Percentiles rank a stretch among this genome's conserved stretches.
Conservation (phyloP, 225 moss, liverwort and hornwort genomes). For the Marchantia polymorpha region DNA sequence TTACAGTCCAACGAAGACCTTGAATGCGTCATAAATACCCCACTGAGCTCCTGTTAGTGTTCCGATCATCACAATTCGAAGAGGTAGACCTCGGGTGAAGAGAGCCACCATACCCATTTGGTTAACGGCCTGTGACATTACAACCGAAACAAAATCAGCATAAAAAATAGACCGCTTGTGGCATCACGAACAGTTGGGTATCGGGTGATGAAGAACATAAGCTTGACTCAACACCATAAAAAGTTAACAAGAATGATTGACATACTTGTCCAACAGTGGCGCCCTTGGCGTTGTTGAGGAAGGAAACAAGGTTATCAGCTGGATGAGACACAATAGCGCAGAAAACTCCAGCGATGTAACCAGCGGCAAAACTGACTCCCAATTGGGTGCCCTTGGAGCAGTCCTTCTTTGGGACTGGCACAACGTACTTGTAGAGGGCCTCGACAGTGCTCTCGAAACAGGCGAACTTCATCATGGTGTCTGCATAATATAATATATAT, state of each 20-base stretch:
- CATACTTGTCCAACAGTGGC: slow-evolving; percentile 63
- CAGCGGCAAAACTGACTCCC: slow-evolving; percentile 78
- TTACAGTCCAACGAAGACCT: slow-evolving; percentile 56
- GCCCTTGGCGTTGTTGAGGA: slow-evolving; percentile 74
- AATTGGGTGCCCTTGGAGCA: slow-evolving; percentile 74
- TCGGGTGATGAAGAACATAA: not conserved
- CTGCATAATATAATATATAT: slow-evolving; percentile 27
- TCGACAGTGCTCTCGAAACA: slow-evolving; percentile 83
- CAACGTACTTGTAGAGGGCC: slow-evolving; percentile 65
- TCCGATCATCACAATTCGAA: slow-evolving; percentile 84
- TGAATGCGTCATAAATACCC: slow-evolving; percentile 75
- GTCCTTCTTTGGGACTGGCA: slow-evolving; percentile 62
- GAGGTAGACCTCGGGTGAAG: slow-evolving; percentile 79
- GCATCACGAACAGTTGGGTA: not conserved
- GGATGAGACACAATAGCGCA: slow-evolving; percentile 92
- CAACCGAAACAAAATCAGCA: not conserved
- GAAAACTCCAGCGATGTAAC: slow-evolving; percentile 86
- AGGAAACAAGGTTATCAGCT: slow-evolving; percentile 91
- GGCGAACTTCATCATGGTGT: slow-evolving; percentile 97
- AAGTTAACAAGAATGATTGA: not conserved
- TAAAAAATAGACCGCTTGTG: not conserved
- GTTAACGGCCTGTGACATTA: slow-evolving; percentile 49
- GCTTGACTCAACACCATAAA: not conserved
- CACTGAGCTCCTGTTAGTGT: slow-evolving; percentile 93
- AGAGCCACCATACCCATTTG: slow-evolving; percentile 60